Evolutionary conservation across 2,329 filamentous ascomycete genomes (phyloP).

Genomic region (Alternaria triticina): DNA sequence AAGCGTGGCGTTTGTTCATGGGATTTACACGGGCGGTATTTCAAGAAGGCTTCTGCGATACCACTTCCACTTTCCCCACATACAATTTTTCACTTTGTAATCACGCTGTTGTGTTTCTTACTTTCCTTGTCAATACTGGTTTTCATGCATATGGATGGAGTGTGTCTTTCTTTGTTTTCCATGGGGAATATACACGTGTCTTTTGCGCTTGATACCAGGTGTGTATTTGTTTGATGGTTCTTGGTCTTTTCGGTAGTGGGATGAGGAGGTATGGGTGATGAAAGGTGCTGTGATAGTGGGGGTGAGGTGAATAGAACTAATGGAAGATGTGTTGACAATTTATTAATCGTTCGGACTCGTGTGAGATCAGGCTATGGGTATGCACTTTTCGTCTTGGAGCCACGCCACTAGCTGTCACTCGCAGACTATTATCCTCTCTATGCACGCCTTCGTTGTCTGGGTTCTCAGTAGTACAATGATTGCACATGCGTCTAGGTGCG

Average conservation of each 20-base stretch:
- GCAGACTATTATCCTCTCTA: no score
- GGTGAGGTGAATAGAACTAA: background rate
- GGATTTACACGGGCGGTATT: background rate
- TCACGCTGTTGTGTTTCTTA: background rate
- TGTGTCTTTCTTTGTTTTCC: background rate
- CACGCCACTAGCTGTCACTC: no score
- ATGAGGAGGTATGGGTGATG: background rate
- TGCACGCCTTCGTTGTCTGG: no score
- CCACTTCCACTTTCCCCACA: background rate
- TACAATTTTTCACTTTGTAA: slow-evolving; percentile 3
- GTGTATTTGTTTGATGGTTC: background rate
- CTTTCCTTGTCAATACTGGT: background rate
- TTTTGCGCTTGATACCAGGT: slow-evolving; percentile 3
- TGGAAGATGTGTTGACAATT: background rate
- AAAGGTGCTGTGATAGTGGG: background rate
- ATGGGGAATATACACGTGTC: slow-evolving; percentile 1
- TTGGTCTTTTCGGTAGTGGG: background rate
- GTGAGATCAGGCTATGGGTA: background rate
- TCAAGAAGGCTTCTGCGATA: slow-evolving; percentile 3
- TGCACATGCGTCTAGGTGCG: no score
- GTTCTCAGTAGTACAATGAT: no score
- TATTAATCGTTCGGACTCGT: background rate
- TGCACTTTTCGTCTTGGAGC: no score
- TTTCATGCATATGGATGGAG: background rate
- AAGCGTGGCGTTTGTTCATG: slow-evolving; percentile 1